Evolutionary conservation across 768 basidiomycete genomes (phyloP), one percentile per base, ranked within the genome.

Genomic region (Kwoniella pini): DNA sequence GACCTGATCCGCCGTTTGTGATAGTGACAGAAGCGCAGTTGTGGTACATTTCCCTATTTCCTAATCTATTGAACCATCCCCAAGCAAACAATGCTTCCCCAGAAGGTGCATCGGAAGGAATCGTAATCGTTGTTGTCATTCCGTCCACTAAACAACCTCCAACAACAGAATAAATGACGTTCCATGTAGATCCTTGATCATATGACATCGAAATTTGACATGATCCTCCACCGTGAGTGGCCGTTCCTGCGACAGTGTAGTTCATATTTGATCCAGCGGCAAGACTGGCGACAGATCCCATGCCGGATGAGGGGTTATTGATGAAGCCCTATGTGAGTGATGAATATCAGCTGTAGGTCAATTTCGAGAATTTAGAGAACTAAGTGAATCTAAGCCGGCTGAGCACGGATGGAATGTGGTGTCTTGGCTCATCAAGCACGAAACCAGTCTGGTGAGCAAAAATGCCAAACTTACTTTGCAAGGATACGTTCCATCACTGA

Each of bases 131-230:
- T 57, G 71, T 72, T 4, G 54, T 65, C 28, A 52, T 39, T 17
- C 60, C 62, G 27, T 69, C 64, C 43, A 77, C 55, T 27, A 77
- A 61, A 55, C 79, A 80, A 4, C 80, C 80, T 6, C 80, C 80
- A 15, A 80, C 70, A 36, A 74, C 51, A 13, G 67, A 69, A 36
- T 68, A 63, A 50, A 81, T 79, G 51, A 80, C 79, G 28, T 75
- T 73, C 67, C 79, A 81, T 5, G 75, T 79, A 24, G 56, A 59
- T n/a, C 80, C 80, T 44, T 74, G 60, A 58, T 81, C 80, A 69
- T 80, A 80, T 17, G 75, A 77, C 64, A 81, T 64, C 3, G 76
- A 72, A 43, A 77, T 68, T 56, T 81, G 80, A 62, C 79, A 80
- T 26, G 79, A 79, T 2, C 80, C 80, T 19, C 80, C 80, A 4